Evolutionary conservation across 192 early-diverging fungal species (phyloP).

Genomic region (Coemansia sp.): DNA sequence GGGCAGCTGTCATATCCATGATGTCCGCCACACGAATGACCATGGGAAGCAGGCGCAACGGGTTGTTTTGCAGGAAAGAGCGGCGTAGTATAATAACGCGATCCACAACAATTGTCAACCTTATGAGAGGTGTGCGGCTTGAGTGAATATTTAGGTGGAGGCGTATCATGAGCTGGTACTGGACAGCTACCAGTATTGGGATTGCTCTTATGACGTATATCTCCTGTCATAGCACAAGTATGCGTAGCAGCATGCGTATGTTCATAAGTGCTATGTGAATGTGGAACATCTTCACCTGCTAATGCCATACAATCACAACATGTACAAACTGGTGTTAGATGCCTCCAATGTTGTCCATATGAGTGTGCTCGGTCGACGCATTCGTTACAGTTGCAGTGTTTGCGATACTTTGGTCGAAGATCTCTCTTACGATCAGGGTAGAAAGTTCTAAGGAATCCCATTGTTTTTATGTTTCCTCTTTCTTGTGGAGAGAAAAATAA

Average conservation of each 20-base stretch:
- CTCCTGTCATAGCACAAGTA: slow-evolving; percentile 35
- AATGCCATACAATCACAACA: slow-evolving; percentile 53
- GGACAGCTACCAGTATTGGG: neutral
- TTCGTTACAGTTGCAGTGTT: slow-evolving; percentile 41
- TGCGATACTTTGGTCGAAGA: slow-evolving; percentile 34
- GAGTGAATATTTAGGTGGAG: slow-evolving; percentile 52
- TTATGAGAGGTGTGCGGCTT: slow-evolving; percentile 46
- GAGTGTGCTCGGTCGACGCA: slow-evolving; percentile 18
- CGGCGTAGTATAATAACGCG: slow-evolving; percentile 40
- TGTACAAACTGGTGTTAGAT: slow-evolving; percentile 42
- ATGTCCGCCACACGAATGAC: neutral
- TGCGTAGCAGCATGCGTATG: slow-evolving; percentile 35
- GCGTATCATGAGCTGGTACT: slow-evolving; percentile 1
- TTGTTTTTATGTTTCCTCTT: neutral
- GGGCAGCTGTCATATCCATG: neutral
- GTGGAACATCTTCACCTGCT: slow-evolving; percentile 40
- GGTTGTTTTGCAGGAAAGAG: slow-evolving; percentile 10
- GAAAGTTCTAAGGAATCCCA: slow-evolving; percentile 37
- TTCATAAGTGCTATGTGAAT: slow-evolving; percentile 30
- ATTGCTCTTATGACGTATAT: slow-evolving; percentile 6
- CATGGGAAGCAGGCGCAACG: slow-evolving; percentile 1
- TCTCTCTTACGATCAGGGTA: slow-evolving; percentile 38
- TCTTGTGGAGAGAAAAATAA: no score
- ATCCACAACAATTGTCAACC: slow-evolving; percentile 24
- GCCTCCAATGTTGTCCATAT: slow-evolving; percentile 43